Conservation (phyloP, 148 eudicot species). For the Talinum fruticosum region DNA sequence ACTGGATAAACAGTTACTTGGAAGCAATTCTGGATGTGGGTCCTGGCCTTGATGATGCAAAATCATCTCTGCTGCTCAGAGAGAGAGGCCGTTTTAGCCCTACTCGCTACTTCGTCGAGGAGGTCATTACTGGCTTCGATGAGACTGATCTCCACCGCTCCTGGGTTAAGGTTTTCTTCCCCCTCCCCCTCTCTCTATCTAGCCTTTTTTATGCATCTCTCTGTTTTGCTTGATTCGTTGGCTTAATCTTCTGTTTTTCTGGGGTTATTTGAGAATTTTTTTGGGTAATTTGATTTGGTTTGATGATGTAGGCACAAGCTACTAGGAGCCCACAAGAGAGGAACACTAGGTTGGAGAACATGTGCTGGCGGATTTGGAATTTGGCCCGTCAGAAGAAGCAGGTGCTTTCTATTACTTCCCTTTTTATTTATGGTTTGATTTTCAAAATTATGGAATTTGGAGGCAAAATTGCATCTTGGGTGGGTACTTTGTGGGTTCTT, state of each 20-base stretch:
- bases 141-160: conserved; percentile 94
- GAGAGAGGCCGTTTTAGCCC: conserved; percentile 94
- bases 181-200: not conserved
- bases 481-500: not conserved
- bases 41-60: conserved; percentile 72
- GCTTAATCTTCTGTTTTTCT: not conserved
- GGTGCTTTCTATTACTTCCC: conserved; percentile 35
- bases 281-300: not conserved
- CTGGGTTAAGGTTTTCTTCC: conserved; percentile 58
- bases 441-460: conserved; percentile 4
- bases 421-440: not conserved
- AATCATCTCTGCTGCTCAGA: conserved; percentile 67
- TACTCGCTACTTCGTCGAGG: conserved; percentile 82
- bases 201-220: not conserved
- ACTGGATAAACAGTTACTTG: conserved; percentile 91
- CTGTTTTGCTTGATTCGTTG: not conserved
- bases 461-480: not conserved
- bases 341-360: conserved; percentile 93
- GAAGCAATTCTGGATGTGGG: conserved; percentile 96
- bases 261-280: not conserved
- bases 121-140: conserved; percentile 85
- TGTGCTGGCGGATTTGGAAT: conserved; percentile 99
- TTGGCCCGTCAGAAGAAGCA: conserved; percentile 98
- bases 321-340: conserved; percentile 97
- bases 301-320: conserved; percentile 66